These are phyloP conservation scores for Claviceps africana DNA, from an alignment of 2,329 filamentous ascomycete genomes.

Conservation along the genomic window DNA sequence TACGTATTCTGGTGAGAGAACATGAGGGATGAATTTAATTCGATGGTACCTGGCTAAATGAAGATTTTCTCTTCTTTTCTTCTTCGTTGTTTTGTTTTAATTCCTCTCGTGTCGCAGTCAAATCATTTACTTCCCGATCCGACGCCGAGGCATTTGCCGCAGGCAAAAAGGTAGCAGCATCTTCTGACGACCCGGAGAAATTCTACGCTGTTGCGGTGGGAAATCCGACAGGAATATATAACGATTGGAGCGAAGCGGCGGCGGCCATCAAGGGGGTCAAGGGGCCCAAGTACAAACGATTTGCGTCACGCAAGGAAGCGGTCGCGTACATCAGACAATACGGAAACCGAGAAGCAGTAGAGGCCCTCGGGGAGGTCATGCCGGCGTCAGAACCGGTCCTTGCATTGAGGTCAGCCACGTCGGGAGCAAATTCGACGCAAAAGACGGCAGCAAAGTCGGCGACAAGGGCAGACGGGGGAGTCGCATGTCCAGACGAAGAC, in stretches of 20 bases:
- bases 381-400: conserved; percentile 7
- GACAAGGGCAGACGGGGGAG: not conserved
- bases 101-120: conserved; percentile 39
- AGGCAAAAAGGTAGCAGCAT: conserved; percentile 33
- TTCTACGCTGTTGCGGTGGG: conserved; percentile 51
- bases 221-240: conserved; percentile 44
- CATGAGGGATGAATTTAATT: not conserved
- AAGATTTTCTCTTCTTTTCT: not conserved
- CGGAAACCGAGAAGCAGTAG: conserved; percentile 29
- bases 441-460: conserved; percentile 5
- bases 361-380: conserved; percentile 22
- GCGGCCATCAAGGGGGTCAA: conserved; percentile 62
- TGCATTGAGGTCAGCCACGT: conserved; percentile 9
- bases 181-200: conserved; percentile 27
- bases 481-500: conserved; percentile 7
- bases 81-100: not conserved
- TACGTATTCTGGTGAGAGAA: no score
- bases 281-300: conserved; percentile 56
- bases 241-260: conserved; percentile 54
- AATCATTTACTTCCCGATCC: conserved; percentile 57
- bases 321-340: conserved; percentile 54
- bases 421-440: conserved; percentile 13
- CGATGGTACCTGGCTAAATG: not conserved
- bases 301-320: conserved; percentile 55
- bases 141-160: conserved; percentile 70